Percentiles rank a stretch among this genome's conserved stretches.
Conservation (phyloP, 2,329 filamentous ascomycete species). For the Monosporascus sp. region DNA sequence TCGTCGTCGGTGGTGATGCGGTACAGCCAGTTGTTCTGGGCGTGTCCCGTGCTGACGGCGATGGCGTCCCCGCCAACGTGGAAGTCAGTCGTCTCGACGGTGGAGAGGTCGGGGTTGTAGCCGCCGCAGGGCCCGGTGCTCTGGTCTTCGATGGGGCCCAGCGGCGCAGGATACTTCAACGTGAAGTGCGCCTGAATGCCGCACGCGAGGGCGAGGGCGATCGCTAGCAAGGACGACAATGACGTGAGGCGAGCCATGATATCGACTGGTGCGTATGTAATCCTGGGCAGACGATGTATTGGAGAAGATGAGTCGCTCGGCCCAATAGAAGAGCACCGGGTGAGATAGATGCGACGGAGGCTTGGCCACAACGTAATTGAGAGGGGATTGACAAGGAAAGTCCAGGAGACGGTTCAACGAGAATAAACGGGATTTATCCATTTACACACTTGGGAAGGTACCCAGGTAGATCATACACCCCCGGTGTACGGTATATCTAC, state of each 20-base stretch:
- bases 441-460: too few relatives aligned
- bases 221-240: slow-evolving; percentile 23
- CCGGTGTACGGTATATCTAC: too few relatives aligned
- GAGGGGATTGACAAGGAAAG: too few relatives aligned
- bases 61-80: slow-evolving; percentile 53
- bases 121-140: slow-evolving; percentile 50
- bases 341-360: not conserved
- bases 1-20: slow-evolving; percentile 52
- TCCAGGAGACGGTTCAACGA: too few relatives aligned
- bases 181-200: slow-evolving; percentile 49
- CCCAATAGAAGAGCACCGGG: too few relatives aligned
- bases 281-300: too few relatives aligned
- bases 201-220: slow-evolving; percentile 32
- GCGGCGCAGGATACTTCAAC: slow-evolving; percentile 41
- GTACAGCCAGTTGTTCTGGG: slow-evolving; percentile 52
- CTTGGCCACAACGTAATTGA: too few relatives aligned
- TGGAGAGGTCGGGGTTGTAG: slow-evolving; percentile 39
- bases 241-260: slow-evolving; percentile 33
- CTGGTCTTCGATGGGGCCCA: slow-evolving; percentile 45
- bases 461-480: too few relatives aligned
- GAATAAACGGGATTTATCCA: too few relatives aligned
- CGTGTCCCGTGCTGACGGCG: slow-evolving; percentile 43
- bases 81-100: slow-evolving; percentile 40
- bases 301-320: too few relatives aligned
- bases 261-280: not conserved